Evolutionary conservation across 768 basidiomycete species (phyloP).

Genomic region (Tulasnella sp.): DNA sequence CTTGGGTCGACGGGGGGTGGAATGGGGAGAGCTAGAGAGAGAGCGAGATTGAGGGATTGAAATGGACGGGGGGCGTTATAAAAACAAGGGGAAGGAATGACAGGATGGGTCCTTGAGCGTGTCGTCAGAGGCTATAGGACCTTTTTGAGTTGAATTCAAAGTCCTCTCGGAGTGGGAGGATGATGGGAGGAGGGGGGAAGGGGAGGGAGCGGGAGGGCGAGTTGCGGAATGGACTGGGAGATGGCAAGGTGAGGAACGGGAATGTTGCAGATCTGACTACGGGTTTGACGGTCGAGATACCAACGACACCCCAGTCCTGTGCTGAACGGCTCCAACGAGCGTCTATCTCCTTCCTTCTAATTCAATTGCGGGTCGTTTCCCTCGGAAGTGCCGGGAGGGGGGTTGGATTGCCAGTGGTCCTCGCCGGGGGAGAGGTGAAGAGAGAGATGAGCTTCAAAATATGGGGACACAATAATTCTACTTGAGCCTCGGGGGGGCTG

Average conservation of each 20-base stretch:
- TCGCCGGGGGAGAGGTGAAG: neutral
- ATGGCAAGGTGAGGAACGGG: neutral
- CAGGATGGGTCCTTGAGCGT: neutral
- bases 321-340: neutral
- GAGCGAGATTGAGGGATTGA: neutral
- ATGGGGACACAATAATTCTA: neutral
- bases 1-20: no score
- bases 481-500: neutral
- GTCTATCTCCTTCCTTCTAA: neutral
- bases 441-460: neutral
- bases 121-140: slow-evolving; percentile 13
- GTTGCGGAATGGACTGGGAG: neutral
- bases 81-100: slow-evolving; percentile 10
- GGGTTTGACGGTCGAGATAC: neutral
- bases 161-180: neutral
- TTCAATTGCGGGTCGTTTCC: neutral
- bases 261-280: slow-evolving; percentile 15
- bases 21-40: neutral
- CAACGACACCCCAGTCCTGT: neutral
- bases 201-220: neutral
- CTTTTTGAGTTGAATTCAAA: neutral
- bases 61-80: neutral
- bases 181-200: neutral
- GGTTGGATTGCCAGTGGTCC: neutral
- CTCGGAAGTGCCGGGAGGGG: neutral